These are phyloP conservation scores for Iris macrosiphon DNA, from an alignment of 106 monocot genomes.

Conservation along the genomic window DNA sequence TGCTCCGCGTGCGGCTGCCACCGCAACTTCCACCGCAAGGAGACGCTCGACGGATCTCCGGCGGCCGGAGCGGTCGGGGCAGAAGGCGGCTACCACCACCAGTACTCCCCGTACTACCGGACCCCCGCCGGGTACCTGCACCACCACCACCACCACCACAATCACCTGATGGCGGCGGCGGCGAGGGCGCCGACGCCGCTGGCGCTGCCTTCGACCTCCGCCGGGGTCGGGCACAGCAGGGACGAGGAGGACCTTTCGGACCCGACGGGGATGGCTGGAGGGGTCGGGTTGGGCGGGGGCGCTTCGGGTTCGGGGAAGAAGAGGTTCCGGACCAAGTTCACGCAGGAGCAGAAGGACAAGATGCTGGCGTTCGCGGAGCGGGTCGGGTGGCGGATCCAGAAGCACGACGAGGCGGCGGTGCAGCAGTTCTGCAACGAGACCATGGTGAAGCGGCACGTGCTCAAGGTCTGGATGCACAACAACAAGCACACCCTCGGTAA, in stretches of 20 bases:
- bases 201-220: slow-evolving; percentile 47
- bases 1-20: slow-evolving; percentile 74
- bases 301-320: slow-evolving; percentile 25
- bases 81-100: slow-evolving; percentile 11
- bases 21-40: slow-evolving; percentile 77
- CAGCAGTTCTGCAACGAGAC: slow-evolving; percentile 58
- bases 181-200: slow-evolving; percentile 12
- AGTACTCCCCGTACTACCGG: slow-evolving; percentile 32
- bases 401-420: slow-evolving; percentile 53
- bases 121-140: slow-evolving; percentile 27
- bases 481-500: slow-evolving; percentile 68
- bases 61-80: background rate
- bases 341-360: slow-evolving; percentile 57
- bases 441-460: slow-evolving; percentile 37
- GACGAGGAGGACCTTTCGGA: slow-evolving; percentile 35
- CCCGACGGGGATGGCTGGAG: background rate
- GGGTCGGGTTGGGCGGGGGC: background rate
- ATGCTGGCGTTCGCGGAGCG: slow-evolving; percentile 56
- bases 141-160: slow-evolving; percentile 13
- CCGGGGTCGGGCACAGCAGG: slow-evolving; percentile 24
- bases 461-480: slow-evolving; percentile 82
- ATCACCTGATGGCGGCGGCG: background rate
- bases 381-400: slow-evolving; percentile 59
- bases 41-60: slow-evolving; percentile 6
- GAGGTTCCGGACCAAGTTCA: slow-evolving; percentile 64